These are phyloP conservation scores for Aspergillus bombycis DNA, from an alignment of 2,329 filamentous ascomycete genomes.

Conservation along the genomic window DNA sequence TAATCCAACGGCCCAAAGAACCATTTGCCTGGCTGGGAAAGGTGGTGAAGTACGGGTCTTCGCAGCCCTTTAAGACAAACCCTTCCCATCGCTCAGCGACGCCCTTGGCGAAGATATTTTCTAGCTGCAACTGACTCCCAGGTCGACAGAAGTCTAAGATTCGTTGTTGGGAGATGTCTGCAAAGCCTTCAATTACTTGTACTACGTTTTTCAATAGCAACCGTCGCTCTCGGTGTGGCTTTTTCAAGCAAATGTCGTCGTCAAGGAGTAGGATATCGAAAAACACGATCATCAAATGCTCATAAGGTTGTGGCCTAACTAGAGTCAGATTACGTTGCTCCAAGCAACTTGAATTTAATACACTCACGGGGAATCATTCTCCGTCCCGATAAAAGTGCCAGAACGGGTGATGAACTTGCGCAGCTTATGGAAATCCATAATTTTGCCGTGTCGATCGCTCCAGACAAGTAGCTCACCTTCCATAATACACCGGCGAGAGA, in stretches of 20 bases:
- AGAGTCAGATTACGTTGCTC: slow-evolving; percentile 19
- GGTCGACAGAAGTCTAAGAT: slow-evolving; percentile 66
- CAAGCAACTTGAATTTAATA: not conserved
- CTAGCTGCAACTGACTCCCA: slow-evolving; percentile 58
- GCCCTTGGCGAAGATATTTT: slow-evolving; percentile 67
- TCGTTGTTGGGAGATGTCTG: slow-evolving; percentile 68
- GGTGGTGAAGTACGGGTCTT: slow-evolving; percentile 73
- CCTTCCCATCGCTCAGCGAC: slow-evolving; percentile 74
- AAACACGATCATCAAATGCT: slow-evolving; percentile 64
- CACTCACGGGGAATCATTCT: slow-evolving; percentile 68
- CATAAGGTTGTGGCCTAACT: slow-evolving; percentile 50
- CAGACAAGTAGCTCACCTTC: slow-evolving; percentile 84
- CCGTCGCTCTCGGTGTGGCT: slow-evolving; percentile 45
- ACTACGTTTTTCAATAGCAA: slow-evolving; percentile 62
- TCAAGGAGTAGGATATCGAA: slow-evolving; percentile 64
- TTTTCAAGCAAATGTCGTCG: slow-evolving; percentile 54
- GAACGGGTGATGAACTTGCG: slow-evolving; percentile 77
- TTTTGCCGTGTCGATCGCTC: slow-evolving; percentile 64
- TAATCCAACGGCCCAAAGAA: slow-evolving; percentile 63
- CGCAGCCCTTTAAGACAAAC: slow-evolving; percentile 74
- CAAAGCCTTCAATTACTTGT: slow-evolving; percentile 60
- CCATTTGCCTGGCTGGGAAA: slow-evolving; percentile 40
- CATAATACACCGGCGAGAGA: slow-evolving; percentile 72
- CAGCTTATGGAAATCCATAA: slow-evolving; percentile 80
- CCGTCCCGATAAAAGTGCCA: slow-evolving; percentile 68